These are phyloP conservation scores for Xylariaceae sp. DNA, from an alignment of 2,329 filamentous ascomycete genomes.

Conservation along the genomic window DNA sequence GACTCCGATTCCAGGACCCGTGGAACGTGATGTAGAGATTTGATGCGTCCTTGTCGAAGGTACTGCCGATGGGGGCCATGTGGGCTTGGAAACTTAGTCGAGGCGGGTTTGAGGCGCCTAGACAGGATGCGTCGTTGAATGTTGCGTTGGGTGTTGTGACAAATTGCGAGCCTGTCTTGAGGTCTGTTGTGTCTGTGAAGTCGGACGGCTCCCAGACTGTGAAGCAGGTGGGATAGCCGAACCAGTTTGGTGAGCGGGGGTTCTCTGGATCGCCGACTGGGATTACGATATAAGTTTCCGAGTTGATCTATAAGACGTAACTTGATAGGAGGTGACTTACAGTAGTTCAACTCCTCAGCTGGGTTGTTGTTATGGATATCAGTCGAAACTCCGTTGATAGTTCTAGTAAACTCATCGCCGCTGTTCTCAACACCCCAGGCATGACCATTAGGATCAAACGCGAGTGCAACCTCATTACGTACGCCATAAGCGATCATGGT, in stretches of 20 bases:
- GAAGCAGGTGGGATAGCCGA: constrained; percentile 53
- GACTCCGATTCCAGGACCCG: constrained; percentile 47
- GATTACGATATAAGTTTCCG: neutral
- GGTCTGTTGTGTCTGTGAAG: constrained; percentile 32
- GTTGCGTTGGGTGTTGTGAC: constrained; percentile 31
- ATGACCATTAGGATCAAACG: constrained; percentile 36
- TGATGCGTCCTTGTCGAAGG: constrained; percentile 51
- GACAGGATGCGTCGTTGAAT: constrained; percentile 30
- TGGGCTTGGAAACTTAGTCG: constrained; percentile 51
- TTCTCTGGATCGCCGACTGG: constrained; percentile 49
- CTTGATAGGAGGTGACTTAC: constrained; percentile 14
- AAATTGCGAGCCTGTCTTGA: constrained; percentile 34
- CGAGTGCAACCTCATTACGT: constrained; percentile 56
- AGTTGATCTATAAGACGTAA: neutral
- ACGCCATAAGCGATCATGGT: constrained; percentile 48
- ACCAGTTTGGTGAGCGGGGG: constrained; percentile 44
- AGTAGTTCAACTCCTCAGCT: constrained; percentile 61
- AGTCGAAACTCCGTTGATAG: constrained; percentile 34
- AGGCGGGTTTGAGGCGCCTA: constrained; percentile 32
- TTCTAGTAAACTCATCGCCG: constrained; percentile 52
- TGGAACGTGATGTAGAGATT: constrained; percentile 60
- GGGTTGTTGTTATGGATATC: constrained; percentile 59
- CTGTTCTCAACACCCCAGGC: constrained; percentile 56
- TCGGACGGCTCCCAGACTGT: constrained; percentile 39
- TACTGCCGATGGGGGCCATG: constrained; percentile 39